phyloP scores from a whole-genome alignment of 2,329 filamentous ascomycete species.

The Colletotrichum paranaense region DNA sequence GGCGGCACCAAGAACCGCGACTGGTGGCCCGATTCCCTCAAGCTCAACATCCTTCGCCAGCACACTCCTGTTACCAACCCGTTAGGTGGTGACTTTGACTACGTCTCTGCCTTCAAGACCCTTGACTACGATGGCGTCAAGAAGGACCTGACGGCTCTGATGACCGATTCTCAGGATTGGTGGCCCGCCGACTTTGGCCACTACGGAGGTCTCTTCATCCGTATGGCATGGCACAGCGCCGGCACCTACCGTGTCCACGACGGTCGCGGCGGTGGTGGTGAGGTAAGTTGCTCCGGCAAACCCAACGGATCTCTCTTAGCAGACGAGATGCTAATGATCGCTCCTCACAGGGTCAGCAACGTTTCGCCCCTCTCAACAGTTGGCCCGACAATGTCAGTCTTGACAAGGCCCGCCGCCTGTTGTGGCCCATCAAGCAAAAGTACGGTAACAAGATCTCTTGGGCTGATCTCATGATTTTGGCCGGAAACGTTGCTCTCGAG shows the following conservation, averaged over 20 bases:
- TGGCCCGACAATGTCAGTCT: slow-evolving; percentile 84
- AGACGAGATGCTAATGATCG: not conserved
- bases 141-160: slow-evolving; percentile 76
- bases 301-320: not conserved
- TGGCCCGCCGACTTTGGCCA: slow-evolving; percentile 86
- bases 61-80: slow-evolving; percentile 73
- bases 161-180: slow-evolving; percentile 84
- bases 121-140: slow-evolving; percentile 78
- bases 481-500: slow-evolving; percentile 82
- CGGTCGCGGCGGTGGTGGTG: slow-evolving; percentile 78
- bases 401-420: slow-evolving; percentile 82
- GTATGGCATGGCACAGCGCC: slow-evolving; percentile 84
- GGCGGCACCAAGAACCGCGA: slow-evolving; percentile 75
- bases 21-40: slow-evolving; percentile 80
- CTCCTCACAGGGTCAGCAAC: slow-evolving; percentile 70
- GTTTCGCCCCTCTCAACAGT: slow-evolving; percentile 83
- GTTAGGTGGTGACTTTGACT: slow-evolving; percentile 74
- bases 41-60: slow-evolving; percentile 79
- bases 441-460: slow-evolving; percentile 86
- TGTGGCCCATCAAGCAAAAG: slow-evolving; percentile 85
- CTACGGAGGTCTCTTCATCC: slow-evolving; percentile 83
- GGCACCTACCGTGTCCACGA: slow-evolving; percentile 82
- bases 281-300: slow-evolving; percentile 42
- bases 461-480: slow-evolving; percentile 78
- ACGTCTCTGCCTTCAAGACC: slow-evolving; percentile 77